Base-by-base conservation (phyloP, 2,329 filamentous ascomycete species). In the Graphilbum sp. region DNA sequence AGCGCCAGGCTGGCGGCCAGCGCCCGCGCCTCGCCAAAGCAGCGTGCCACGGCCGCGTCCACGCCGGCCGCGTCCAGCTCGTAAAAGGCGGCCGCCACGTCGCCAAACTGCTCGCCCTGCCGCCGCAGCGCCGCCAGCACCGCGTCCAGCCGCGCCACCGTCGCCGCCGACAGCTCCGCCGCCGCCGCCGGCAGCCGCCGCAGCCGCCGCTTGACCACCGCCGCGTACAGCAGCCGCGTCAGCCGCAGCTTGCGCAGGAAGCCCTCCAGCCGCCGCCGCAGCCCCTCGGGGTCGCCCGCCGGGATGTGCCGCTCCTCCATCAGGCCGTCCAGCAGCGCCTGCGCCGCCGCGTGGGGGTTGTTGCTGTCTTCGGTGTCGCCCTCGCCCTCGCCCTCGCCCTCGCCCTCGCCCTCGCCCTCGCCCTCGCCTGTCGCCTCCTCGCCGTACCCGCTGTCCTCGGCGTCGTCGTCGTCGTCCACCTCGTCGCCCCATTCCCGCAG, bases 401-500 rank as follows among this genome's bases (percentile, higher is more conserved):
- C 45, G 4, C 32, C 34, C 10, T 31, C 36, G 20, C 36, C 31
- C 2, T 21, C 35, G 18, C 30, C 31, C 15, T 35, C 39, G 6
- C 51, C 21, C 47, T 4, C 55, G n/a, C n/a, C n/a, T n/a, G n/a
- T n/a, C n/a, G n/a, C n/a, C n/a, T n/a, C n/a, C n/a, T n/a, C 45
- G 17, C 50, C 43, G 6, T 56, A 49, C 16, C 55, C 47, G 1
- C 56, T 43, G 15, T 52, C 61, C 5, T 54, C 56, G 24, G 53
- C 55, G 16, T 55, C 62, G 40, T 52, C 59, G 36, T 62, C 59
- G n/a, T 61, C 55, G 19, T 60, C 63, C 2, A 74, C 63, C 25
- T 59, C 61, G 19, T 69, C 80, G 17, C 78, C 75, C 85, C 87
- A 95, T 48, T 88, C 84, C 53, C 85, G 83, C 46, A 95, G 56